Evolutionary conservation across 331 rosid genomes (phyloP).

Genomic region (Pyracantha coccinea): DNA sequence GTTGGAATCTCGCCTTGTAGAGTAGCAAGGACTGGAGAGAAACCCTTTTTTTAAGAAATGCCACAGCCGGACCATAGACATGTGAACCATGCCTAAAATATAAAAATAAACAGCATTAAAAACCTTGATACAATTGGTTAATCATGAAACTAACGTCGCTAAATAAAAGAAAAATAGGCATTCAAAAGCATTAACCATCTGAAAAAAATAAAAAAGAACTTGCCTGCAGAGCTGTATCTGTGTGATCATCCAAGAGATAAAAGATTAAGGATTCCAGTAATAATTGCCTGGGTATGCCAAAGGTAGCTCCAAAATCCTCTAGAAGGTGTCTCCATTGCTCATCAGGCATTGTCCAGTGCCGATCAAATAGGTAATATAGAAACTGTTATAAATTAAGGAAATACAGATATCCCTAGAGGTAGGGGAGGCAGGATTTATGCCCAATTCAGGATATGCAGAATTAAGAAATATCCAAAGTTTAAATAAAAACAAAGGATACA

Average conservation of each 20-base stretch:
- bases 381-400: constrained; percentile 62
- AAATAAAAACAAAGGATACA: constrained; percentile 63
- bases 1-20: background rate
- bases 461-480: background rate
- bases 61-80: background rate
- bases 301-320: constrained; percentile 82
- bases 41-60: background rate
- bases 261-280: constrained; percentile 74
- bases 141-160: background rate
- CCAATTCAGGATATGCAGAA: constrained; percentile 5
- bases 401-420: background rate
- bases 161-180: background rate
- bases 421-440: background rate
- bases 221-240: constrained; percentile 86
- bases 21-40: background rate
- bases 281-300: constrained; percentile 64
- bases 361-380: constrained; percentile 88
- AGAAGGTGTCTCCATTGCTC: constrained; percentile 69
- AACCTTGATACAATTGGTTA: constrained; percentile 6
- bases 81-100: background rate
- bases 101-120: background rate
- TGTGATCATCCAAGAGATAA: constrained; percentile 81
- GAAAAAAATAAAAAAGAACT: background rate
- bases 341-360: constrained; percentile 85
- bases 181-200: constrained; percentile 1